Evolutionary conservation across 768 basidiomycete genomes (phyloP), one percentile per base, ranked within the genome.

Genomic region (Mrakia frigida): DNA sequence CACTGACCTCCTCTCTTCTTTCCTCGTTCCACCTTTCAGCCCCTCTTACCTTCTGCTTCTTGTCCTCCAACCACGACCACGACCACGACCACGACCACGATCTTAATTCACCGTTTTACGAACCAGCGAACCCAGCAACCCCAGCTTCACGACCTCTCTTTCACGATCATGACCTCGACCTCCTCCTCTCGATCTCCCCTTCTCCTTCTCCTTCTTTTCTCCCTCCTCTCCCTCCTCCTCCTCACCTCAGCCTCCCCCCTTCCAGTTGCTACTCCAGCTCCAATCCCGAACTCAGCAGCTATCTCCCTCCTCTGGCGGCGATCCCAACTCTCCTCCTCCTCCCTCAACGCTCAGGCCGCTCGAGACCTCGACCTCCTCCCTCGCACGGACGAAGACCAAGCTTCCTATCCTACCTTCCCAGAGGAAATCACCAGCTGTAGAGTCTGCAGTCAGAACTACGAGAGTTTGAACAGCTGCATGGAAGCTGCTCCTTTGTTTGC

Each of bases 351-450:
- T 37, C 61, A 37, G 14, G 18, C 21, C 61, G 61, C 28, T 37
- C 61, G 61, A 37, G 3, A 63, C 35, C 31, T 33, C 61, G 3
- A 63, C 35, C 31, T 33, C 61, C 25, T 31, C 61, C 14, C 61
- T 63, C 56, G 56, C 5, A 28, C 56, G 23, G 50, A 7, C 9
- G 50, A 52, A 16, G 50, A 52, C 16, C 6, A 52, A 25, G 56
- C 56, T 18, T 1, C 67, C 23, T 69, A 69, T 41, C 70, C 79
- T 33, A 46, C 65, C 76, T 90, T 89, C 81, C 89, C 89, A 11
- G 82, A 85, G 79, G 81, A 84, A 18, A 87, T 87, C 41, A 81
- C 86, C n/a, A 90, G 88, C 37, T 90, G 89, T 82, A 87, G 86
- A 6, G 87, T 88, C 67, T 89, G 89, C 78, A 84, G 84, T 52